Base-by-base conservation (phyloP, 306 rosid genomes). In the Lablab purpureus region DNA sequence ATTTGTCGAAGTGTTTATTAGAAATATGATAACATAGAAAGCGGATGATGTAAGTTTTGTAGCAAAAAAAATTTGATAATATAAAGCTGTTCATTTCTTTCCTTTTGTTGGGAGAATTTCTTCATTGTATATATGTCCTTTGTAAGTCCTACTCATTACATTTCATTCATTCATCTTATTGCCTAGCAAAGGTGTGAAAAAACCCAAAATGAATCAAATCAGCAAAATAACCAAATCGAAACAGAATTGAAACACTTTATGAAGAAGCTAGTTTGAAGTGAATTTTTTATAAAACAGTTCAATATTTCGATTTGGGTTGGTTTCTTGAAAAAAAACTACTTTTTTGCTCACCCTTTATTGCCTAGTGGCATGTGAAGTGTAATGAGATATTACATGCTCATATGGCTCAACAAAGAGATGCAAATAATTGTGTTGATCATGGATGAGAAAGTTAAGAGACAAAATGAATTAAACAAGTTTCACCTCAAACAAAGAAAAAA, bases 1-100 rank as follows among this genome's bases (percentile, higher is more conserved):
- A 41, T 77, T 77, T 77, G 81, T 66, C 40, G 74, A 51, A 67
- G 49, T 76, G 65, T 76, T 22, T 76, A 34, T 32, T 50, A 50
- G 63, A 76, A 67, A 63, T 50, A 76, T 49, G 13, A 60, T 12
- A 8, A 62, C 58, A 40, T 71, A 21, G 21, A 45, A 45, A 59
- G 46, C 60, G 19, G 8, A n/a, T 74, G 59, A 60, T 25, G 22
- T 0, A 19, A 27, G 19, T 74, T 74, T 59, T 18, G 13, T 10
- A 32, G 52, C 14, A 74, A 41, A 34, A 41, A 34, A 7, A 43
- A 74, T 28, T 12, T 59, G 30, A 41, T 4, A 32, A 72, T 11
- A 17, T 28, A 22, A 34, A 34, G 5, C 3, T 34, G 8, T 52
- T 4, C 2, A 50, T 12, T 5, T 30, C 14, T 55, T 56, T 51